phyloP scores from a whole-genome alignment of 805 yeast species.

The Saccharomycopsis fibuligera region DNA sequence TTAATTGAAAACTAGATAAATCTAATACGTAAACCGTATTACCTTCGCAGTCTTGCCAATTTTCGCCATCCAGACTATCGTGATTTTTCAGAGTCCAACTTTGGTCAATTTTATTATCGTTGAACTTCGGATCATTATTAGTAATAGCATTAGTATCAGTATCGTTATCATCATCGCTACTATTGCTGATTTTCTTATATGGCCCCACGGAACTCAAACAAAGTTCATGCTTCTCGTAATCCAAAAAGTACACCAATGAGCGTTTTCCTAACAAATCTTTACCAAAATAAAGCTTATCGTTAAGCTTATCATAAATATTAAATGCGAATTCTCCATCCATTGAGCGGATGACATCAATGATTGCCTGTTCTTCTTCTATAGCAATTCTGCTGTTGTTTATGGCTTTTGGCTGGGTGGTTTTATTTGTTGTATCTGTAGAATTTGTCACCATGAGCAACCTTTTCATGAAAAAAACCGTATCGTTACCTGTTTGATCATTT shows the following conservation, averaged over 20 bases:
- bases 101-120: too few relatives aligned
- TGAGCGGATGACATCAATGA: constrained; percentile 35
- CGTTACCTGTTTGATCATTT: constrained; percentile 38
- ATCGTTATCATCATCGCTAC: not conserved
- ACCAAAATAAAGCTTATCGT: constrained; percentile 57
- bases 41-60: constrained; percentile 19
- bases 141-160: too few relatives aligned
- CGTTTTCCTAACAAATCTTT: constrained; percentile 80
- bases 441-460: too few relatives aligned
- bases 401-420: not conserved
- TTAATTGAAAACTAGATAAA: not conserved
- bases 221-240: constrained; percentile 22
- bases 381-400: too few relatives aligned
- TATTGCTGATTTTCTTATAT: too few relatives aligned
- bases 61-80: not conserved
- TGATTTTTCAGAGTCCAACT: too few relatives aligned
- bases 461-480: constrained; percentile 49
- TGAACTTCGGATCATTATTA: too few relatives aligned
- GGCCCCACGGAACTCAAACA: constrained; percentile 10
- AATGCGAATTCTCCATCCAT: constrained; percentile 84
- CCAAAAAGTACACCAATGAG: constrained; percentile 49
- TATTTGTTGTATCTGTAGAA: too few relatives aligned
- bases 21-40: constrained; percentile 9
- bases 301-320: constrained; percentile 38
- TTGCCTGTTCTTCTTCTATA: constrained; percentile 28